Evolutionary conservation across 2,329 filamentous ascomycete species (phyloP), one percentile per base, ranked within the genome.

Genomic region (Fusarium anguioides): DNA sequence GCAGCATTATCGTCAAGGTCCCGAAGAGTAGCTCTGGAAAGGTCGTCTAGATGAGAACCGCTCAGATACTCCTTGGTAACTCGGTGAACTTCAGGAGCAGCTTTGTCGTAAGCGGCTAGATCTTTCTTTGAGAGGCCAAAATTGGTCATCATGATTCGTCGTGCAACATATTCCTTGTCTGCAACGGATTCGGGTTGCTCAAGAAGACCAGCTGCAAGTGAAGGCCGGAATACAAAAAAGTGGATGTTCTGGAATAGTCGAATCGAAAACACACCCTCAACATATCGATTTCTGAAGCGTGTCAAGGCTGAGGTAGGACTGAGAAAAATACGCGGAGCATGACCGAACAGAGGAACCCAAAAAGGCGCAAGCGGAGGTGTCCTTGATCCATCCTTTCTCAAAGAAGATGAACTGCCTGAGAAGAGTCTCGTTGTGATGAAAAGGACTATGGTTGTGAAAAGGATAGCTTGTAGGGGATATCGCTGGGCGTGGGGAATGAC

Each of bases 371-470:
- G 62, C 8, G 72, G 69, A 12, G 75, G 74, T 10, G 48, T 64
- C 31, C 55, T 69, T 27, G 61, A 61, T 17, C 66, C 61, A 60
- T 70, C 56, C 27, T 60, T 58, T 26, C 39, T 27, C 27, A 45
- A 42, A 37, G 62, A 91, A 84, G 88, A 65, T 23, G 70, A 45
- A 21, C 49, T 42, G 23, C 66, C 66, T 4, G 67, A 62, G 52
- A 76, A 55, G 23, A 72, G 52, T 46, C 69, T 70, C 4, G 74
- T 75, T 20, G 74, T 72, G 33, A 75, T 11, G 27, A 75, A 45
- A 8, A 77, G 52, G 21, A 71, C 46, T 42, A 77, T 36, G 12
- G 74, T 27, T 18, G 75, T 71, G 31, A 64, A 50, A 42, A 75
- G 49, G 45, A 72, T 52, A 42, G 70, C 64, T 27, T 74, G 47